Percentiles rank a stretch among this genome's conserved stretches.
Conservation (phyloP, 2,329 filamentous ascomycete species). For the Stemphylium beticola region DNA sequence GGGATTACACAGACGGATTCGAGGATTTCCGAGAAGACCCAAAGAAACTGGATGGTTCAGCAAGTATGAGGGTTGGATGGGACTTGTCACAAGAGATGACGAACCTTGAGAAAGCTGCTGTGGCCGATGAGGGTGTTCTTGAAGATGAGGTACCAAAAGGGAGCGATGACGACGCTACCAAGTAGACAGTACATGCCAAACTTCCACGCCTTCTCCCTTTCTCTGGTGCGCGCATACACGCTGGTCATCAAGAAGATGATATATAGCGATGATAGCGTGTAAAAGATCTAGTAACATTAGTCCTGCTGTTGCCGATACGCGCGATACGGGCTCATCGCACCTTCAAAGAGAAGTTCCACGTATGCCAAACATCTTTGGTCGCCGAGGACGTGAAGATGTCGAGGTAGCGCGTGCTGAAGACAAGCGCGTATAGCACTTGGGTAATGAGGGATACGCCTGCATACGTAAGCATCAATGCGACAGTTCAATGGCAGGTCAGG, state of each 20-base stretch:
- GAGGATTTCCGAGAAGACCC: constrained; percentile 89
- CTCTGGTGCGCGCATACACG: constrained; percentile 83
- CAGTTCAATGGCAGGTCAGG: not conserved
- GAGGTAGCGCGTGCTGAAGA: constrained; percentile 87
- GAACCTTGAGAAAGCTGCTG: constrained; percentile 50
- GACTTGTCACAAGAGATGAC: constrained; percentile 7
- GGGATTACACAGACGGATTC: constrained; percentile 91
- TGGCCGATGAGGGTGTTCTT: constrained; percentile 53
- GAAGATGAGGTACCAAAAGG: constrained; percentile 75
- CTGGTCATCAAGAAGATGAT: constrained; percentile 88
- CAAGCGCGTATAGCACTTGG: constrained; percentile 82
- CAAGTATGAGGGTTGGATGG: not conserved
- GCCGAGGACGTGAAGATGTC: constrained; percentile 70
- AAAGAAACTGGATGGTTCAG: constrained; percentile 66
- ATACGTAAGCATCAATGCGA: constrained; percentile 8
- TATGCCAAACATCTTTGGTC: constrained; percentile 40
- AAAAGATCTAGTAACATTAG: constrained; percentile 67
- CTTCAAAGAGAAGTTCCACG: constrained; percentile 77
- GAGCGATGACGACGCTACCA: constrained; percentile 71
- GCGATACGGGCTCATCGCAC: constrained; percentile 11
- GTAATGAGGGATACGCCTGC: constrained; percentile 88
- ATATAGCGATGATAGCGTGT: constrained; percentile 82
- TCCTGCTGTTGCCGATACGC: not conserved
- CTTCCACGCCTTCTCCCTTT: constrained; percentile 93
- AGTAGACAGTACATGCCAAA: constrained; percentile 73